Evolutionary conservation across 192 early-diverging fungal genomes (phyloP).

Genomic region (Helicostylum pulchrum): DNA sequence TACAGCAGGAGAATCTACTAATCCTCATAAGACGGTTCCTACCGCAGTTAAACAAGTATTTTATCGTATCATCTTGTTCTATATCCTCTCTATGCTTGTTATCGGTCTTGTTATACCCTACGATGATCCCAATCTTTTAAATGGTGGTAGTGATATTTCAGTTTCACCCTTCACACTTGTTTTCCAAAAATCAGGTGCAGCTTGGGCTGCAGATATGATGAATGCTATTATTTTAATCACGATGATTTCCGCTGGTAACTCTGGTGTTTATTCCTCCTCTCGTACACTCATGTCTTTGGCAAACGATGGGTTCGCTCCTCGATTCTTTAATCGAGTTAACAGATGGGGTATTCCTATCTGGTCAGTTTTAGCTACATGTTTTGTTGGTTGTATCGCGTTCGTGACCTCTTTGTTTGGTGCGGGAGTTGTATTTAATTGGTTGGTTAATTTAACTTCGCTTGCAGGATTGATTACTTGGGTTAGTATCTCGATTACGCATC

Average conservation of each 20-base stretch:
- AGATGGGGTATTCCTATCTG: conserved; percentile 63
- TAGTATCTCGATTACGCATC: conserved; percentile 75
- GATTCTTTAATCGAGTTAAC: conserved; percentile 58
- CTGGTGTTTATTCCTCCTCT: conserved; percentile 80
- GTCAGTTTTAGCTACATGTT: conserved; percentile 56
- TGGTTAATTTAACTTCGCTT: conserved; percentile 66
- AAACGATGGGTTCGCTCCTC: conserved; percentile 73
- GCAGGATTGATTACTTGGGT: conserved; percentile 83
- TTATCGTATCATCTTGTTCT: conserved; percentile 82
- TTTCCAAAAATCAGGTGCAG: conserved; percentile 58
- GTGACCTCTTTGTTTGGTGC: conserved; percentile 63
- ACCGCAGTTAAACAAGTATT: conserved; percentile 75
- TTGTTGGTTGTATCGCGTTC: conserved; percentile 63
- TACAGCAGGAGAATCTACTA: conserved; percentile 84
- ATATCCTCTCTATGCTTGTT: conserved; percentile 76
- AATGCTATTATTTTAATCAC: conserved; percentile 70
- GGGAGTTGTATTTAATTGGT: conserved; percentile 65
- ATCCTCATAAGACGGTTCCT: conserved; percentile 77
- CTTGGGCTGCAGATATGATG: conserved; percentile 63
- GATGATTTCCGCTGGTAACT: conserved; percentile 78
- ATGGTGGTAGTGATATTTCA: conserved; percentile 50
- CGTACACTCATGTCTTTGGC: conserved; percentile 76
- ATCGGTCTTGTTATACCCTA: conserved; percentile 84
- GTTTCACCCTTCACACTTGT: conserved; percentile 70
- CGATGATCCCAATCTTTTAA: conserved; percentile 54